Percentiles rank a stretch among this genome's conserved stretches.
Evolutionary conservation across 176 grass and related monocot species (phyloP).

Genomic region (Eragrostis curvula): DNA sequence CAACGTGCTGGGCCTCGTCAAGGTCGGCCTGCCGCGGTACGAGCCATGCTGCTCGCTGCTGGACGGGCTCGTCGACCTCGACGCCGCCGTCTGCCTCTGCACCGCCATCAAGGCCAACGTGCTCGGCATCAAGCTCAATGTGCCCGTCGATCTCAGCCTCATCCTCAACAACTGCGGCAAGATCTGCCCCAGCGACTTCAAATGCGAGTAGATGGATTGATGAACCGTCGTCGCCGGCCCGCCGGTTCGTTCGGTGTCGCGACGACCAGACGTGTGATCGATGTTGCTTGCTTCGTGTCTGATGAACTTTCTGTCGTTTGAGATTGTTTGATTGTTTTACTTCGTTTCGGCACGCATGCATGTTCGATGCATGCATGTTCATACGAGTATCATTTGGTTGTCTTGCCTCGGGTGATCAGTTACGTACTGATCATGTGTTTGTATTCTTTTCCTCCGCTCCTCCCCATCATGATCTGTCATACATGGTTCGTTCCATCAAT

Average conservation of each 20-base stretch:
- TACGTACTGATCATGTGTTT: neutral
- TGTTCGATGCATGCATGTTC: neutral
- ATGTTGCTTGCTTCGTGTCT: no score
- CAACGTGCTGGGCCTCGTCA: constrained; percentile 16
- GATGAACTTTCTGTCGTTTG: no score
- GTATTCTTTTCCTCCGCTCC: no score
- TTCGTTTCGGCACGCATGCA: no score
- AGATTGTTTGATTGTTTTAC: no score
- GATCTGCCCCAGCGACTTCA: constrained; percentile 12
- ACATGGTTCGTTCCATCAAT: constrained; percentile 9
- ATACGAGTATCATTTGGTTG: neutral
- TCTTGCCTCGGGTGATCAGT: neutral
- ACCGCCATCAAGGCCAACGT: constrained; percentile 1
- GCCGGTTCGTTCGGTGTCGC: no score
- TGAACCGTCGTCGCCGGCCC: no score
- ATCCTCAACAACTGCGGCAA: constrained; percentile 24
- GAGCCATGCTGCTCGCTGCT: constrained; percentile 32
- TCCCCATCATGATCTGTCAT: neutral
- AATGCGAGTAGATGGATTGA: neutral
- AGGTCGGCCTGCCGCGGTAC: neutral
- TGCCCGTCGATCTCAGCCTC: neutral
- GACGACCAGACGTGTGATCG: no score
- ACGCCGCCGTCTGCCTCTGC: constrained; percentile 34
- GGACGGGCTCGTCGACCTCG: neutral
- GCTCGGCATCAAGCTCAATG: neutral